Percentiles rank a stretch among this genome's conserved stretches.
These are phyloP conservation scores for Podila verticillata DNA, from an alignment of 192 early-diverging fungal species.

Conservation along the genomic window DNA sequence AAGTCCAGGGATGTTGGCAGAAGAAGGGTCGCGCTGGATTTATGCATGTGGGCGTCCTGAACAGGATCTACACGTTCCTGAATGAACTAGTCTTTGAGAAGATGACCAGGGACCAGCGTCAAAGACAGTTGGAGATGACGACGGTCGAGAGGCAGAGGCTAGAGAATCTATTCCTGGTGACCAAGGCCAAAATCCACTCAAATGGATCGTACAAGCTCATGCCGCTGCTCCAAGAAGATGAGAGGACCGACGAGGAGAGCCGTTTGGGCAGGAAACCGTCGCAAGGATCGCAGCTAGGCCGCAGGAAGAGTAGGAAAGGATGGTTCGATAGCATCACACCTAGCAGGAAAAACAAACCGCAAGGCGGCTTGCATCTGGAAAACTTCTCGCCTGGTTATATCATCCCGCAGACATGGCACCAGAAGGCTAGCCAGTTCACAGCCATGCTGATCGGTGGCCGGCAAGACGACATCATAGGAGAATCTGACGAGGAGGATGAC, in stretches of 20 bases:
- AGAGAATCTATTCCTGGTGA: slow-evolving; percentile 39
- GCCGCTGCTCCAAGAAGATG: background rate
- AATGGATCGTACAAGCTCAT: slow-evolving; percentile 36
- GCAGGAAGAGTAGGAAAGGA: slow-evolving; percentile 30
- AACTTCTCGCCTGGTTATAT: slow-evolving; percentile 41
- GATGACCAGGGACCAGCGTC: slow-evolving; percentile 35
- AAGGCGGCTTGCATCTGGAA: slow-evolving; percentile 6
- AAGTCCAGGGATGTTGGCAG: slow-evolving; percentile 47
- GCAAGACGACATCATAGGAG: slow-evolving; percentile 36
- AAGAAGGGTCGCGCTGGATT: slow-evolving; percentile 60
- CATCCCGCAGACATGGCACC: slow-evolving; percentile 48
- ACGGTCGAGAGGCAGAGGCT: slow-evolving; percentile 35
- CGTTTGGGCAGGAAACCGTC: slow-evolving; percentile 10
- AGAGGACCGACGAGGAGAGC: background rate
- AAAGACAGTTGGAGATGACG: slow-evolving; percentile 36
- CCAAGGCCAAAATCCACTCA: slow-evolving; percentile 35
- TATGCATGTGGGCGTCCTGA: slow-evolving; percentile 70
- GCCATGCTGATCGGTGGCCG: slow-evolving; percentile 40
- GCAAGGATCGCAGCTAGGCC: background rate
- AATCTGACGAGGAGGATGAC: slow-evolving; percentile 45
- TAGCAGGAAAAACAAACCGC: slow-evolving; percentile 10
- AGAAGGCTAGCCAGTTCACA: slow-evolving; percentile 39
- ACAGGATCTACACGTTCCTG: slow-evolving; percentile 68
- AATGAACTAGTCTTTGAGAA: slow-evolving; percentile 55
- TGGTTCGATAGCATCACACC: slow-evolving; percentile 50